phyloP scores from a whole-genome alignment of 2,329 filamentous ascomycete genomes.

The Botryotinia globosa region DNA sequence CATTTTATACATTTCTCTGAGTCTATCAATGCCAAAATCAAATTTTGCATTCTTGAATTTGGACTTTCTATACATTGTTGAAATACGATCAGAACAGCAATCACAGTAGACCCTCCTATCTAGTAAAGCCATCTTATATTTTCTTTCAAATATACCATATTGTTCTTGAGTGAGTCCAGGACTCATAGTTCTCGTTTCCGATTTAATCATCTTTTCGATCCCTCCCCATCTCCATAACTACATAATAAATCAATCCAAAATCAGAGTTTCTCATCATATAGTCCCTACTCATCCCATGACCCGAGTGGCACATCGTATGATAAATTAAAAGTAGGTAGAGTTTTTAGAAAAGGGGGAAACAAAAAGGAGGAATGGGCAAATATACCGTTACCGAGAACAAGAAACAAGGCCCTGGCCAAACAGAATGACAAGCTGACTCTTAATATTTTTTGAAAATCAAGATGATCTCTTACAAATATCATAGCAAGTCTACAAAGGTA shows the following conservation, averaged over 20 bases:
- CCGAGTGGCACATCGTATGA: background rate
- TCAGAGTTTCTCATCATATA: background rate
- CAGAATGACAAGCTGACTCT: background rate
- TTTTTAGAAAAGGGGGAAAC: no score
- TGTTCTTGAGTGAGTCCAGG: no score
- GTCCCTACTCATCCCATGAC: rapidly evolving
- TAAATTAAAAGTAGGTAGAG: background rate
- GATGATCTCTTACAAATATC: background rate
- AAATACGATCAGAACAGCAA: background rate
- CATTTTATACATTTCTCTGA: background rate
- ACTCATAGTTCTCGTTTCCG: no score
- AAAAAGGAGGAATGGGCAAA: background rate
- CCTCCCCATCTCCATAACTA: background rate
- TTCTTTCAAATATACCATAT: background rate
- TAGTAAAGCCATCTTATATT: background rate
- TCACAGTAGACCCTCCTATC: no score
- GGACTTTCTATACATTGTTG: background rate
- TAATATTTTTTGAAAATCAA: background rate
- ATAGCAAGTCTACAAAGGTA: background rate
- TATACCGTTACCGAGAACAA: background rate
- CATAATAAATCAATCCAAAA: background rate
- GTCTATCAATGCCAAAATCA: background rate
- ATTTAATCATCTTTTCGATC: no score
- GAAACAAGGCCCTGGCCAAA: background rate
- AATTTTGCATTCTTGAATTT: background rate